Base-by-base conservation (phyloP, 2,329 filamentous ascomycete genomes). In the Fusarium sororula region DNA sequence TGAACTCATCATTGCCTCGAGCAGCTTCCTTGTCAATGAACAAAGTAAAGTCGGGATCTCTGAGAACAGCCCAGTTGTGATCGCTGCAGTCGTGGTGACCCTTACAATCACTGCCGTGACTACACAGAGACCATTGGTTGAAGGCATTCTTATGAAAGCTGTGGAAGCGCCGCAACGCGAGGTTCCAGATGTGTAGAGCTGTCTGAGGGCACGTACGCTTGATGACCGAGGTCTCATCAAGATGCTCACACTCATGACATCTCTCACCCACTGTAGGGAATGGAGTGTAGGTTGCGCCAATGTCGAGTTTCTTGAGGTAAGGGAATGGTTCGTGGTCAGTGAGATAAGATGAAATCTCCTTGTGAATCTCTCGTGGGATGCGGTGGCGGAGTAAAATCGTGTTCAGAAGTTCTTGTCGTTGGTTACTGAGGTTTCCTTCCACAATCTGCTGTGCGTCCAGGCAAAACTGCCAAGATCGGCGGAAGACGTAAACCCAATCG, bases 401-500 rank as follows among this genome's bases (percentile, higher is more conserved):
- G 26, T 58, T n/a, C 2, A 70, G 39, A 2, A 57, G 26, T 7
- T 7, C 4, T 15, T 22, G 26, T 15, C 53, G 44, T 20, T 54
- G 38, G 2, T 17, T 13, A 13, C 51, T 24, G 3, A 58, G 3
- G 3, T 35, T 50, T 7, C 24, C 39, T n/a, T 74, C 54, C 3
- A 11, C 18, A 1, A 67, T 56, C 11, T 58, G 50, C 24, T 59
- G 45, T 4, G 66, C 58, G 14, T 74, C 71, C 3, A 74, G 10
- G 18, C 51, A 58, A 17, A 74, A 74, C 15, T 70, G 62, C 5
- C 39, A n/a, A 5, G 70, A 74, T 10, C 70, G 59, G 17, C 35
- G 50, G 17, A 73, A 53, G 17, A 73, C 10, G 1, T 13, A 14
- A 5, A 68, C 32, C 2, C 9, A 15, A 6, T 50, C 24, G 24